Evolutionary conservation across 2,329 filamentous ascomycete species (phyloP).

Genomic region (Aspergillus quadrilineatus): DNA sequence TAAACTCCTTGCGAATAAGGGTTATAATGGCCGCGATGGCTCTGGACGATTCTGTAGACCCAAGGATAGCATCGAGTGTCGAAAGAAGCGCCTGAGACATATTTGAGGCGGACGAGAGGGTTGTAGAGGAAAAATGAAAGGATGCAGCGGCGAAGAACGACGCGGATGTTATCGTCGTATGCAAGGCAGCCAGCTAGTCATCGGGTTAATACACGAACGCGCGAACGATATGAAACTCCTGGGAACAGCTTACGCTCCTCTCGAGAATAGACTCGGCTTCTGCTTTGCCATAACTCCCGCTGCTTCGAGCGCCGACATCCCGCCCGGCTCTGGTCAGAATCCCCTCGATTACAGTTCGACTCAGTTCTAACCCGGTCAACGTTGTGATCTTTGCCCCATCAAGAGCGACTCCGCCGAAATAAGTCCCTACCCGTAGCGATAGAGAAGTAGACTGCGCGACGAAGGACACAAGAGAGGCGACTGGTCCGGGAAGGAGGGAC

Average conservation of each 20-base stretch:
- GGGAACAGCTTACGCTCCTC: constrained; percentile 40
- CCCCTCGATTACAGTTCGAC: constrained; percentile 46
- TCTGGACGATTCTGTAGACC: constrained; percentile 50
- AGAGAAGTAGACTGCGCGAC: constrained; percentile 48
- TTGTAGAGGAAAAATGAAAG: constrained; percentile 47
- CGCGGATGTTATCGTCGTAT: constrained; percentile 47
- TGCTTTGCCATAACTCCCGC: constrained; percentile 47
- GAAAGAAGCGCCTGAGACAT: constrained; percentile 47
- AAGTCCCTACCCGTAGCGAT: constrained; percentile 44
- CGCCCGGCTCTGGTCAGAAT: constrained; percentile 45
- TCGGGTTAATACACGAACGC: constrained; percentile 11
- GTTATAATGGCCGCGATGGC: constrained; percentile 51
- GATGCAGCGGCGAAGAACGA: constrained; percentile 49
- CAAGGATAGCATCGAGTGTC: constrained; percentile 48
- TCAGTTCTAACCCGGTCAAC: constrained; percentile 46
- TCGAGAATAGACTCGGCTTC: constrained; percentile 48
- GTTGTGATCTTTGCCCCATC: constrained; percentile 46
- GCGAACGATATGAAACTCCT: background rate
- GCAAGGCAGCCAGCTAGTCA: constrained; percentile 43
- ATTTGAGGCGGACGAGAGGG: constrained; percentile 43
- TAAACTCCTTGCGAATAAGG: constrained; percentile 46
- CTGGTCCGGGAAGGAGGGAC: constrained; percentile 44
- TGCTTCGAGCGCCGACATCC: constrained; percentile 45
- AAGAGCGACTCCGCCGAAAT: constrained; percentile 45
- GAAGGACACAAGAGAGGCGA: constrained; percentile 46